Evolutionary conservation across 352 stramenopile genomes (phyloP).

Genomic region (Pythium volutum): DNA sequence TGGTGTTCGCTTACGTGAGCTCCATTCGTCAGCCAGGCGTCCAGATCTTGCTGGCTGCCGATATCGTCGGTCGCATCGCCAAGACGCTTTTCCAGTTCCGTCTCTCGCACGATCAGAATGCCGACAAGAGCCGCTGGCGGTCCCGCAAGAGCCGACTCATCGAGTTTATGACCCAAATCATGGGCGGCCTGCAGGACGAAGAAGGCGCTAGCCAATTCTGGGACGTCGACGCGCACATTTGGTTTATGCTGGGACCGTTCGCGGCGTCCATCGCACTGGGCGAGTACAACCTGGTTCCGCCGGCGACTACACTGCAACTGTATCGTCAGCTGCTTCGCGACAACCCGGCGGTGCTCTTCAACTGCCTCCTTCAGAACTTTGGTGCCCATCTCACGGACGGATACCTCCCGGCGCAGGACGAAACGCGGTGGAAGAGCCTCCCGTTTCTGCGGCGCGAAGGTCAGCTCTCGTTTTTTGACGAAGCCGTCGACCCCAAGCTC

Average conservation of each 20-base stretch:
- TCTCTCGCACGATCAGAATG: slow-evolving; percentile 48
- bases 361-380: slow-evolving; percentile 52
- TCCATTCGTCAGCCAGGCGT: slow-evolving; percentile 47
- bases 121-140: slow-evolving; percentile 45
- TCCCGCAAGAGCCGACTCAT: slow-evolving; percentile 54
- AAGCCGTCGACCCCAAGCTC: slow-evolving; percentile 47
- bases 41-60: slow-evolving; percentile 51
- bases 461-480: slow-evolving; percentile 53
- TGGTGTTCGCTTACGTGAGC: slow-evolving; percentile 51
- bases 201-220: slow-evolving; percentile 60
- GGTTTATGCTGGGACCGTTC: slow-evolving; percentile 59
- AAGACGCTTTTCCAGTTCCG: slow-evolving; percentile 73
- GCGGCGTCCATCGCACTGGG: slow-evolving; percentile 54
- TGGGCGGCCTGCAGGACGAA: slow-evolving; percentile 44
- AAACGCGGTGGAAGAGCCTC: slow-evolving; percentile 52
- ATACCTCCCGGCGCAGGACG: slow-evolving; percentile 52
- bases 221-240: slow-evolving; percentile 61
- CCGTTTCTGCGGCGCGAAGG: slow-evolving; percentile 51
- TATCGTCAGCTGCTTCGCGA: slow-evolving; percentile 49
- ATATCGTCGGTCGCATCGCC: slow-evolving; percentile 68
- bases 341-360: slow-evolving; percentile 63
- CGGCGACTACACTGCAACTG: slow-evolving; percentile 27
- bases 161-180: slow-evolving; percentile 66
- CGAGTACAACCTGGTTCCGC: slow-evolving; percentile 17
- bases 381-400: slow-evolving; percentile 45